These are phyloP conservation scores for Chaetomium cochliodes DNA, from an alignment of 495 filamentous ascomycete species.

Conservation along the genomic window DNA sequence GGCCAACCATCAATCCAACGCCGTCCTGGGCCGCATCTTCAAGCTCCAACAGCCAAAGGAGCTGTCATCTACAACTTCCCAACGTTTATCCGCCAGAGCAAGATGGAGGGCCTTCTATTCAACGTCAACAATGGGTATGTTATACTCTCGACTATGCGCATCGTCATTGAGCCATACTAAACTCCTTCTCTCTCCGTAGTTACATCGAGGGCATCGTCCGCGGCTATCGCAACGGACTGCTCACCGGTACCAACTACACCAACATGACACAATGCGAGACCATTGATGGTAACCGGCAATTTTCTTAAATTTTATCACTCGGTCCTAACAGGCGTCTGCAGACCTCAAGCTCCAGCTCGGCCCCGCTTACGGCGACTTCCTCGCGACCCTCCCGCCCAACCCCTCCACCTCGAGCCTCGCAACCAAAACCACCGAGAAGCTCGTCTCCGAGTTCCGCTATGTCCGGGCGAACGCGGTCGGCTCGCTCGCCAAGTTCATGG, in stretches of 20 bases:
- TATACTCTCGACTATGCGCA: neutral
- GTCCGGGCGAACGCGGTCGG: conserved; percentile 88
- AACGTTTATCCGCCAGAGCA: conserved; percentile 14
- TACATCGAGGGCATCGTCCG: conserved; percentile 97
- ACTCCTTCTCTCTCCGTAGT: conserved; percentile 46
- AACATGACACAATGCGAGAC: conserved; percentile 98
- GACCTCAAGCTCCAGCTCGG: conserved; percentile 97
- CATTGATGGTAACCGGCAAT: conserved; percentile 72
- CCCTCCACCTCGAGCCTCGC: conserved; percentile 94
- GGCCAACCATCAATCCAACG: conserved; percentile 13
- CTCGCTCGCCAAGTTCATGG: conserved; percentile 87
- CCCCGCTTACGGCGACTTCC: conserved; percentile 96
- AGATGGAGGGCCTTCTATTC: conserved; percentile 94
- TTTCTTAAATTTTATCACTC: neutral
- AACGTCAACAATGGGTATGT: conserved; percentile 90
- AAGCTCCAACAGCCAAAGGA: conserved; percentile 26
- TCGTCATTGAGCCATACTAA: conserved; percentile 24
- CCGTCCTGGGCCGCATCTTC: conserved; percentile 20
- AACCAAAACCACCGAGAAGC: conserved; percentile 93
- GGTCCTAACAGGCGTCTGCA: conserved; percentile 36
- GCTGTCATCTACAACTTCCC: conserved; percentile 20
- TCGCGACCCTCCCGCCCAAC: conserved; percentile 89
- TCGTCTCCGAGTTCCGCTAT: conserved; percentile 96
- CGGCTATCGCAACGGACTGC: conserved; percentile 91
- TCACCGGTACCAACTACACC: conserved; percentile 86